phyloP scores from a whole-genome alignment of 441 rosid species.

The Gossypium aridum region DNA sequence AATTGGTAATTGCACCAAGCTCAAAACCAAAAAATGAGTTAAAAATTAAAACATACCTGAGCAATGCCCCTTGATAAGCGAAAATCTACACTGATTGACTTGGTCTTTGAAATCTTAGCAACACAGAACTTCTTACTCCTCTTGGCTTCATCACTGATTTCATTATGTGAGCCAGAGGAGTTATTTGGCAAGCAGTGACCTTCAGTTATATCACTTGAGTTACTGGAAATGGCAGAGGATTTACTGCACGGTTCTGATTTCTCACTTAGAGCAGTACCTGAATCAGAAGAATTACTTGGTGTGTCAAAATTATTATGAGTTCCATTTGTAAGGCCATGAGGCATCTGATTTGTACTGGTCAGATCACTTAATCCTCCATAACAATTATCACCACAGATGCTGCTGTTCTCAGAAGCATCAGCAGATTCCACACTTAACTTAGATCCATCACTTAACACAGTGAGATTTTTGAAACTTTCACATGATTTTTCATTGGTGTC shows the following conservation, averaged over 20 bases:
- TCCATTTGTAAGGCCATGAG: conserved; percentile 35
- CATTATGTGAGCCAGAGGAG: conserved; percentile 33
- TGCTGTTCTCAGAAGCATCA: conserved; percentile 28
- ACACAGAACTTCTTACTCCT: conserved; percentile 54
- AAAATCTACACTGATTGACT: conserved; percentile 87
- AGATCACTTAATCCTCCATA: conserved; percentile 22
- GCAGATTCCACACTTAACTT: conserved; percentile 19
- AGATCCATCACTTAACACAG: conserved; percentile 21
- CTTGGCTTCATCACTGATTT: conserved; percentile 42
- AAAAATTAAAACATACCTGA: conserved; percentile 43
- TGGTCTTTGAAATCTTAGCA: conserved; percentile 60
- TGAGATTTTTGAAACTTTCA: conserved; percentile 17
- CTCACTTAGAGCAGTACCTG: conserved; percentile 23
- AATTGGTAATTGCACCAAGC: background rate
- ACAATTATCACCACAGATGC: conserved; percentile 24
- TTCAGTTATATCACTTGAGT: conserved; percentile 42
- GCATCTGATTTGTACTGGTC: conserved; percentile 31
- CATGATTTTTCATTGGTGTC: conserved; percentile 31
- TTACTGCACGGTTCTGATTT: conserved; percentile 35
- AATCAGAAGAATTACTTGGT: conserved; percentile 32
- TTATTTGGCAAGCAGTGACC: conserved; percentile 27
- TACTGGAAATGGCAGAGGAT: conserved; percentile 30
- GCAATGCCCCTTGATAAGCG: conserved; percentile 97
- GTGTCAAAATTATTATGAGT: conserved; percentile 23
- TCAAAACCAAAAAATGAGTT: conserved; percentile 11